Conservation (phyloP, 108 stramenopile species). For the Nitzschia sp. region DNA sequence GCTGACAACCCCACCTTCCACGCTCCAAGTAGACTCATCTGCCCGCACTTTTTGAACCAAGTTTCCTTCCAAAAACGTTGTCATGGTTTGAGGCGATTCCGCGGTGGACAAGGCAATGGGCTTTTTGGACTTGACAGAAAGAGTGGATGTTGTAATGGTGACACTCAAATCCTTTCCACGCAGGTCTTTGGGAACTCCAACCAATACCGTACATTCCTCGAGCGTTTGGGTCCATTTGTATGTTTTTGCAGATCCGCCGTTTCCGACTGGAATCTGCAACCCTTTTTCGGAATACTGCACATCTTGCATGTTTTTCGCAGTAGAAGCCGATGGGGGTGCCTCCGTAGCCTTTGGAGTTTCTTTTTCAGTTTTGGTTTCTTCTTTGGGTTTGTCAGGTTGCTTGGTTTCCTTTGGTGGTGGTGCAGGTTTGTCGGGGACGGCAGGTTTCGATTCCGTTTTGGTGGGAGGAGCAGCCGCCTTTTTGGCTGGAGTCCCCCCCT, state of each 20-base stretch:
- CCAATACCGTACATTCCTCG: slow-evolving; percentile 72
- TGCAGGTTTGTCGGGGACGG: slow-evolving; percentile 17
- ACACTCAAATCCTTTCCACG: slow-evolving; percentile 74
- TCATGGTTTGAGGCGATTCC: not conserved
- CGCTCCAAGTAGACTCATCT: slow-evolving; percentile 76
- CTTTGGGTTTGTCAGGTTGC: not conserved
- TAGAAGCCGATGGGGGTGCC: slow-evolving; percentile 1
- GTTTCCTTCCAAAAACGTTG: slow-evolving; percentile 56
- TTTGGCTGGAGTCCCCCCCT: slow-evolving; percentile 19
- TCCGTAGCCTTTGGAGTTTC: slow-evolving; percentile 5
- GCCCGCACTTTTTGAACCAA: slow-evolving; percentile 53
- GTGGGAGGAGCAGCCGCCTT: slow-evolving; percentile 4
- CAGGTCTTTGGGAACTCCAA: slow-evolving; percentile 56
- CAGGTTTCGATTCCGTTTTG: slow-evolving; percentile 5
- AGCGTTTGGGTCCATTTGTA: slow-evolving; percentile 89
- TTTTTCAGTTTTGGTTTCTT: slow-evolving; percentile 10
- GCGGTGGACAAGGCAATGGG: slow-evolving; percentile 6
- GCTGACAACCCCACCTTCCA: slow-evolving; percentile 63
- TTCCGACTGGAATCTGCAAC: slow-evolving; percentile 82
- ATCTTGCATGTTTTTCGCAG: slow-evolving; percentile 11
- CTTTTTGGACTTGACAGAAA: slow-evolving; percentile 56
- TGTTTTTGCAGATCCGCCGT: slow-evolving; percentile 76
- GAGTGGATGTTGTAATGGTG: slow-evolving; percentile 43
- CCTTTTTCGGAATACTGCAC: slow-evolving; percentile 78
- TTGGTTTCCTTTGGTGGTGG: slow-evolving; percentile 1